phyloP scores from a whole-genome alignment of 1,139 yeast genomes.

The Barnettozyma hawaiiensis region DNA sequence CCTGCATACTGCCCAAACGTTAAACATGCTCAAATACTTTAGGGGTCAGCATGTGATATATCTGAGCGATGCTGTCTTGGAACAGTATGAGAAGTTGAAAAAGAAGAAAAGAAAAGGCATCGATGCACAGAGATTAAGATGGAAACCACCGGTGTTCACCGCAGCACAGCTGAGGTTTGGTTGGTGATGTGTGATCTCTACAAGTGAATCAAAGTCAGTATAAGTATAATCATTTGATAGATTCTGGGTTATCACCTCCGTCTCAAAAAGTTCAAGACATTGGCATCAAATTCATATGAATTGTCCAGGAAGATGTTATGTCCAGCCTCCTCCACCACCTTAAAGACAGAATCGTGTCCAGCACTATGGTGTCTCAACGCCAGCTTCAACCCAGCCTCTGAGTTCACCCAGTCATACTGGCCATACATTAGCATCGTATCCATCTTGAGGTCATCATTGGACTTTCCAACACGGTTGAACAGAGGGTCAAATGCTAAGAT shows the following conservation, averaged over 20 bases:
- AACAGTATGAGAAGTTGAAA: constrained; percentile 67
- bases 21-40: constrained; percentile 84
- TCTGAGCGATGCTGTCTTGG: constrained; percentile 75
- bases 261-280: constrained; percentile 39
- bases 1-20: constrained; percentile 83
- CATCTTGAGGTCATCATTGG: constrained; percentile 31
- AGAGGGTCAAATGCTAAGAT: constrained; percentile 72
- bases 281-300: constrained; percentile 51
- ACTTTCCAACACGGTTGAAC: constrained; percentile 48
- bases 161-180: constrained; percentile 95
- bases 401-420: constrained; percentile 81
- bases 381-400: constrained; percentile 55
- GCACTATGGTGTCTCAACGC: constrained; percentile 26
- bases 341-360: constrained; percentile 28
- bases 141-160: constrained; percentile 97
- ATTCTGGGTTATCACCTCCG: too few species aligned
- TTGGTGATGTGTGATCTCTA: constrained; percentile 45
- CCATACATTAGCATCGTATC: constrained; percentile 63
- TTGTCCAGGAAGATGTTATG: constrained; percentile 80
- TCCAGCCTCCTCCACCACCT: constrained; percentile 53
- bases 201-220: background rate
- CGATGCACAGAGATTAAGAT: constrained; percentile 63
- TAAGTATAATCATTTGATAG: too few species aligned
- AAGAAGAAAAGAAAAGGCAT: constrained; percentile 73
- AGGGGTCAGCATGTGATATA: constrained; percentile 96